These are phyloP conservation scores for Withania somnifera DNA, from an alignment of 305 asterid genomes.

Conservation along the genomic window DNA sequence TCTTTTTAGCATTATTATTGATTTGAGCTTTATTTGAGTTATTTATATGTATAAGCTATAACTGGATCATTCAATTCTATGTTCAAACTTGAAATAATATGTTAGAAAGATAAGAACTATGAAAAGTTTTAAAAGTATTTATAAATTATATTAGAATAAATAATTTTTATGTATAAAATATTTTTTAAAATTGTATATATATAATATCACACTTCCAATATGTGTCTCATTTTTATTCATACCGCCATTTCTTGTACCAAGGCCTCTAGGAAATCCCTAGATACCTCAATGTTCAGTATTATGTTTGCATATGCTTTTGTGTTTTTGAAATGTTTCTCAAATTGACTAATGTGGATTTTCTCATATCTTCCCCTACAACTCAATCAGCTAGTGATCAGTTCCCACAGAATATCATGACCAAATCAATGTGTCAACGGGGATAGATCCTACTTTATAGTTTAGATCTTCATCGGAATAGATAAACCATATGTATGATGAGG, in stretches of 20 bases:
- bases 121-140: too few species aligned
- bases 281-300: not conserved
- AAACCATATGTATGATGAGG: not conserved
- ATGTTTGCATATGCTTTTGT: not conserved
- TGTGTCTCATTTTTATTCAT: not conserved
- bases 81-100: too few species aligned
- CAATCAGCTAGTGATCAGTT: not conserved
- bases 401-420: not conserved
- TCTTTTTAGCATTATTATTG: too few species aligned
- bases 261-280: not conserved
- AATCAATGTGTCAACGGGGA: not conserved
- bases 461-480: not conserved
- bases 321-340: not conserved
- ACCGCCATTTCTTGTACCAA: not conserved
- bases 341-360: not conserved
- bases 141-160: too few species aligned
- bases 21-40: too few species aligned
- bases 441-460: not conserved
- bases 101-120: too few species aligned
- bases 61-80: too few species aligned
- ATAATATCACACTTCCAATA: too few species aligned
- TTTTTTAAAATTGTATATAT: too few species aligned
- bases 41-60: too few species aligned
- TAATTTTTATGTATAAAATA: too few species aligned
- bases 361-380: not conserved